These are phyloP conservation scores for Xylaria sp. DNA, from an alignment of 2,329 filamentous ascomycete genomes.

Conservation along the genomic window DNA sequence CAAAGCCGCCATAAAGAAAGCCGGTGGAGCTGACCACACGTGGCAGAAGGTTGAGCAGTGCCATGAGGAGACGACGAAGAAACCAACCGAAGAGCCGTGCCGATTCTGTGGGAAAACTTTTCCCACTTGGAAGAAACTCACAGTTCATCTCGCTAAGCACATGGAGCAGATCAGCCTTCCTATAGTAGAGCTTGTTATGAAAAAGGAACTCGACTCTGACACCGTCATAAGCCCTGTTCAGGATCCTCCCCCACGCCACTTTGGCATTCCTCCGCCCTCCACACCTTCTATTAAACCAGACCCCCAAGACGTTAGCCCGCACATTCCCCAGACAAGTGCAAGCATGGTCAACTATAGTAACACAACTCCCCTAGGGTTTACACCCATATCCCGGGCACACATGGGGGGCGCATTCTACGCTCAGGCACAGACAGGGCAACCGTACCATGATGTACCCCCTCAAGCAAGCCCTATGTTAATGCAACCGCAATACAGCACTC, in stretches of 20 bases:
- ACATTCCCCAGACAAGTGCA: conserved; percentile 27
- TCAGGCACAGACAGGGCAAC: conserved; percentile 23
- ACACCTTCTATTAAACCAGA: conserved; percentile 43
- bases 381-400: conserved; percentile 26
- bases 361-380: conserved; percentile 27
- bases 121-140: conserved; percentile 89
- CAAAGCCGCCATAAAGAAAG: conserved; percentile 69
- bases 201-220: conserved; percentile 60
- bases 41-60: conserved; percentile 82
- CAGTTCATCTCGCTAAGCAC: conserved; percentile 90
- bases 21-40: conserved; percentile 64
- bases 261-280: conserved; percentile 40
- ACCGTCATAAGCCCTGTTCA: conserved; percentile 73
- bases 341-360: conserved; percentile 31
- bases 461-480: conserved; percentile 34
- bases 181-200: conserved; percentile 66
- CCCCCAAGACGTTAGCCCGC: conserved; percentile 32
- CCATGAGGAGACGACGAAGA: conserved; percentile 69
- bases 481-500: conserved; percentile 31
- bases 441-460: conserved; percentile 22
- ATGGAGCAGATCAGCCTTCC: conserved; percentile 93
- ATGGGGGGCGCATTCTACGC: conserved; percentile 35
- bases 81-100: conserved; percentile 78
- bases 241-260: conserved; percentile 54
- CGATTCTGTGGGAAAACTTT: conserved; percentile 85